phyloP scores from a whole-genome alignment of 2,329 filamentous ascomycete species.

The Trichoderma atroviride region DNA sequence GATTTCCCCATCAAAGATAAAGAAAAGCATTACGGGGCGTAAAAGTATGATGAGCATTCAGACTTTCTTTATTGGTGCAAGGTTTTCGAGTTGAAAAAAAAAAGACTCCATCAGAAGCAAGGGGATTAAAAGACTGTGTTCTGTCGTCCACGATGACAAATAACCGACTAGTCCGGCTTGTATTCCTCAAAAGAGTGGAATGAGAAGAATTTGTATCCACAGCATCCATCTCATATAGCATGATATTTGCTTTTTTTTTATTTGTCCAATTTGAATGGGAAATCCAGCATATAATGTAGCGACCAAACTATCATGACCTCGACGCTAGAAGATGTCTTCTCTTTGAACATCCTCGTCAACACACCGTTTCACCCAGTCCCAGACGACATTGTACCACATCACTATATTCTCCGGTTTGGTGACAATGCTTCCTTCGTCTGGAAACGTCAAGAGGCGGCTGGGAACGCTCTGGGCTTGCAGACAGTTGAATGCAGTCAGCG shows the following conservation, averaged over 20 bases:
- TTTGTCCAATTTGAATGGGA: not conserved
- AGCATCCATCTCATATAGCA: not conserved
- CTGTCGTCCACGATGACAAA: not conserved
- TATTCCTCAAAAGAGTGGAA: not conserved
- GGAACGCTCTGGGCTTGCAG: slow-evolving; percentile 69
- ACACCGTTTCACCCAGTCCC: slow-evolving; percentile 67
- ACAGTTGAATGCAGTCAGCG: slow-evolving; percentile 71
- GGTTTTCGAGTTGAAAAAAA: not conserved
- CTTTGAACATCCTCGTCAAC: slow-evolving; percentile 31
- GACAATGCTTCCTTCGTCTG: slow-evolving; percentile 74
- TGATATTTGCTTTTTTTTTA: not conserved
- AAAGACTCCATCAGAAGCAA: not conserved
- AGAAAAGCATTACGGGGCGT: slow-evolving; percentile 33
- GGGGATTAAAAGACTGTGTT: not conserved
- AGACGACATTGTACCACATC: slow-evolving; percentile 68
- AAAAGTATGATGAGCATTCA: not conserved
- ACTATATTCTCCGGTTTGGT: slow-evolving; percentile 68
- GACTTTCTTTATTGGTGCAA: not conserved
- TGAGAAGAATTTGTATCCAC: not conserved
- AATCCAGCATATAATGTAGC: not conserved
- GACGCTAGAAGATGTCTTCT: slow-evolving; percentile 20
- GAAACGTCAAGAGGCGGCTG: slow-evolving; percentile 71
- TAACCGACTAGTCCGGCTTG: not conserved
- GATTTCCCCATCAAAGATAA: slow-evolving; percentile 75
- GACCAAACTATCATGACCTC: too few relatives aligned